Evolutionary conservation across 2,329 filamentous ascomycete genomes (phyloP).

Genomic region (Clarireedia paspali): DNA sequence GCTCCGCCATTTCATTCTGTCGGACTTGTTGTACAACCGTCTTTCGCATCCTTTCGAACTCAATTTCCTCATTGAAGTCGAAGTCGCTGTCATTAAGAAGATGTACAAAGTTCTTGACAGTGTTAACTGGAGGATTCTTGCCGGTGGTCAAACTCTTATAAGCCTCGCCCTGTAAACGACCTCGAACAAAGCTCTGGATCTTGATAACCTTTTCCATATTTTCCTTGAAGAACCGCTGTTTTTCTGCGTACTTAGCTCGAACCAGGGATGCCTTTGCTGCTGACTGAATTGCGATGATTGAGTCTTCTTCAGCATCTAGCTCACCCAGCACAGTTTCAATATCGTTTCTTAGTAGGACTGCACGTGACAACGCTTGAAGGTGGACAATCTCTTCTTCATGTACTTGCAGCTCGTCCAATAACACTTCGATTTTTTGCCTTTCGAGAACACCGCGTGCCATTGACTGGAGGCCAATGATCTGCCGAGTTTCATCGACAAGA

Average conservation of each 20-base stretch:
- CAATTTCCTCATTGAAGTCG: slow-evolving; percentile 97
- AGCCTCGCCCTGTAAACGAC: slow-evolving; percentile 91
- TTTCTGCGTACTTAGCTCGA: slow-evolving; percentile 69
- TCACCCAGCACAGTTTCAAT: slow-evolving; percentile 68
- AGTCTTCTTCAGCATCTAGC: slow-evolving; percentile 76
- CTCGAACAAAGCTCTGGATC: slow-evolving; percentile 92
- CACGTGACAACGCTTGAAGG: slow-evolving; percentile 70
- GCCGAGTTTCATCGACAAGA: slow-evolving; percentile 49
- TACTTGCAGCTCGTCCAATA: slow-evolving; percentile 63
- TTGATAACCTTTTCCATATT: slow-evolving; percentile 99
- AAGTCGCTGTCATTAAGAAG: slow-evolving; percentile 97
- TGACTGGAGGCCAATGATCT: slow-evolving; percentile 58
- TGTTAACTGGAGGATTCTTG: slow-evolving; percentile 93
- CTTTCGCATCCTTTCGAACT: slow-evolving; percentile 91
- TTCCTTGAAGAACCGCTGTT: slow-evolving; percentile 80
- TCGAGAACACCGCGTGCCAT: slow-evolving; percentile 57
- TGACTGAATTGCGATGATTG: slow-evolving; percentile 67
- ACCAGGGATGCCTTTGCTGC: slow-evolving; percentile 66
- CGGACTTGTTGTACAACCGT: slow-evolving; percentile 95
- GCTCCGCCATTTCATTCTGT: slow-evolving; percentile 93
- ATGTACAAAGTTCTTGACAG: slow-evolving; percentile 97
- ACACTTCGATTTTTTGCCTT: slow-evolving; percentile 50
- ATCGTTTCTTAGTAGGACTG: slow-evolving; percentile 67
- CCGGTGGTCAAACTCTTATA: slow-evolving; percentile 96
- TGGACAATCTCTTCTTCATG: slow-evolving; percentile 59